Evolutionary conservation across 1,139 yeast species (phyloP).

Genomic region (Candida mesenterica): DNA sequence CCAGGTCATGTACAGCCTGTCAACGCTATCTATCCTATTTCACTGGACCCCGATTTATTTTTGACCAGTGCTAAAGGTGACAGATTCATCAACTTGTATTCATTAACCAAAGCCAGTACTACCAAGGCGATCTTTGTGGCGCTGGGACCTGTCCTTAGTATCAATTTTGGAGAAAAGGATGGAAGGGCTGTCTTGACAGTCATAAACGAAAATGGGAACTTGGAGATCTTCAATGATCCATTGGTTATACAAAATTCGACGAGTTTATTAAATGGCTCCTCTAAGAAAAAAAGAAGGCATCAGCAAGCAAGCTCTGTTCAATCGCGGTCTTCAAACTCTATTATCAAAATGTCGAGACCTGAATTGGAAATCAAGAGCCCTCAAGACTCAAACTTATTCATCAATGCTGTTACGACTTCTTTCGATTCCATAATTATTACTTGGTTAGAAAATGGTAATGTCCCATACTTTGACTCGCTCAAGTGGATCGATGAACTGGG

Average conservation of each 20-base stretch:
- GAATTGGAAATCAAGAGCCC: constrained; percentile 33
- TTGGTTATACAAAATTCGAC: constrained; percentile 19
- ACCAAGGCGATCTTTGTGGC: constrained; percentile 61
- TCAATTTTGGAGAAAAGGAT: constrained; percentile 37
- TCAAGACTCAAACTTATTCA: constrained; percentile 34
- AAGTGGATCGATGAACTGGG: constrained; percentile 49
- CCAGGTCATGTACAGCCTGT: constrained; percentile 78
- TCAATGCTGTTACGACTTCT: constrained; percentile 40
- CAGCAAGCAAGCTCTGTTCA: constrained; percentile 31
- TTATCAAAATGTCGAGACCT: constrained; percentile 46
- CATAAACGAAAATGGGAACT: constrained; percentile 64
- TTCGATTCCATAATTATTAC: constrained; percentile 45
- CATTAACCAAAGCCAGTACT: constrained; percentile 37
- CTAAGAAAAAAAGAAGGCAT: constrained; percentile 41
- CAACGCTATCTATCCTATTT: constrained; percentile 41
- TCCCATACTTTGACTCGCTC: constrained; percentile 62
- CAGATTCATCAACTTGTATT: constrained; percentile 73
- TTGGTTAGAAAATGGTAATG: constrained; percentile 73
- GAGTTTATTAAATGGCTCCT: constrained; percentile 13
- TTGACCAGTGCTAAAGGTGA: constrained; percentile 74
- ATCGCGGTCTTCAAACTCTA: constrained; percentile 50
- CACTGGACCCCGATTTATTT: constrained; percentile 41
- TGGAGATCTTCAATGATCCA: constrained; percentile 65
- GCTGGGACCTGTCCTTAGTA: constrained; percentile 52
- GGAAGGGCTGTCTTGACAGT: constrained; percentile 49